A percentile compares a stretch with the other conserved stretches of the same genome.
These are phyloP conservation scores for Fomitopsis pinicola DNA, from an alignment of 1,284 basidiomycete species.

Conservation along the genomic window DNA sequence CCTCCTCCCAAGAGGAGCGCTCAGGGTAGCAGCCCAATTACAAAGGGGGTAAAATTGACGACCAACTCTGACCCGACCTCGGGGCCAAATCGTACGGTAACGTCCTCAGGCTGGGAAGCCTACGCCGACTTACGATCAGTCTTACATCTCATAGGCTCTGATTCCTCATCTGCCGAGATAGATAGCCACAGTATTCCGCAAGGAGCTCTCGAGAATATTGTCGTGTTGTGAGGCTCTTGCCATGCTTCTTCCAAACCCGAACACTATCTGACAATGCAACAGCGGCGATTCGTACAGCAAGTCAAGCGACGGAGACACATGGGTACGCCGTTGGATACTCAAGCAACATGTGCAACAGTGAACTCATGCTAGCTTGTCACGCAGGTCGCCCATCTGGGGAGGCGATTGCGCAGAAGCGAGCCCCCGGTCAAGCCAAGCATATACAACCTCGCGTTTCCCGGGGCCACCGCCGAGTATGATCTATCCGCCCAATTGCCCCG, in stretches of 20 bases:
- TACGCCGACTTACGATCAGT: no score
- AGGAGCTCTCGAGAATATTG: neutral
- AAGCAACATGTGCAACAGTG: no score
- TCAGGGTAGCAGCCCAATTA: no score
- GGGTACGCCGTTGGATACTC: neutral
- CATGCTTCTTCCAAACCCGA: neutral
- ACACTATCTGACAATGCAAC: neutral
- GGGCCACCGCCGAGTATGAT: slow-evolving; percentile 19
- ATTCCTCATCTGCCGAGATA: no score
- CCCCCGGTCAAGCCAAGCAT: neutral
- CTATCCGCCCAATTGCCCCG: slow-evolving; percentile 8
- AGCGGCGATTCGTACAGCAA: neutral
- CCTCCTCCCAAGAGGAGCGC: no score
- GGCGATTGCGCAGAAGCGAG: neutral
- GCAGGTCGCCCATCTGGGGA: neutral
- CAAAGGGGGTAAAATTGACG: no score
- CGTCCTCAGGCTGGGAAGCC: no score
- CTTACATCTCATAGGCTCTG: no score
- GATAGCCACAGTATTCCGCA: no score
- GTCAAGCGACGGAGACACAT: neutral
- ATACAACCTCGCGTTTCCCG: slow-evolving; percentile 15
- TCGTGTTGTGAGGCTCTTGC: neutral
- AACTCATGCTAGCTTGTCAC: neutral
- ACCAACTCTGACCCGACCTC: no score
- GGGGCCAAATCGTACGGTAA: no score